Evolutionary conservation across 257 asterid genomes (phyloP), one percentile per base, ranked within the genome.

Genomic region (Paraleonurus japonicus): DNA sequence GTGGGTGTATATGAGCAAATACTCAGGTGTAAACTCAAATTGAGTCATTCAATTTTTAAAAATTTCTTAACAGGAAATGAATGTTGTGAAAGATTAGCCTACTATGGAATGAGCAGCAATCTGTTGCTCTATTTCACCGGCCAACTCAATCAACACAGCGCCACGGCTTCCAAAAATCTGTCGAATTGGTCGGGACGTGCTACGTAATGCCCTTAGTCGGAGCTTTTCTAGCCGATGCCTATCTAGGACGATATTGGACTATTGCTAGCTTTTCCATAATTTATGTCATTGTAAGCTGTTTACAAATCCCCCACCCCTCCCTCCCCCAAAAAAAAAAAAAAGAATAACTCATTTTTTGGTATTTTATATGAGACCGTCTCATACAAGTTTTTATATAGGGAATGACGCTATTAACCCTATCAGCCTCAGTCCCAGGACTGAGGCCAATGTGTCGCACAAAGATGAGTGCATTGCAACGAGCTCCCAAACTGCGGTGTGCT

Each of bases 111-210:
- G 95, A 86, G 92, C 79, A 65, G 85, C 23, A 88, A 88, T 73
- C 82, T 88, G 16, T 12, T 84, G 27, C 62, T 67, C 3, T 89
- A 85, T 67, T 85, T 89, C 82, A 82, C 79, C 19, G 75, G 73
- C 13, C 80, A 74, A n/a, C 92, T 87, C 2, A 82, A 81, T 37
- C 92, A 84, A 80, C 85, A 80, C 62, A 89, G 72, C 35, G 80
- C 84, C 0, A 71, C 84, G 2, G 90, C 96, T 51, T 85, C 96
- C 0, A 89, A 79, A 24, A 87, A 85, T 54, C 74, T 84, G 43
- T 85, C 92, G 1, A 82, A 89, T 60, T 89, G 94, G 96, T 84
- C 92, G 0, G 96, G 20, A 89, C 96, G 0, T 89, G 96, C 86
- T 89, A 89, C 15, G 80, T 85, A 55, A 87, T 78, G 75, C 96